These are phyloP conservation scores for Pseudogymnoascus sp. DNA, from an alignment of 2,329 filamentous ascomycete genomes.

Conservation along the genomic window DNA sequence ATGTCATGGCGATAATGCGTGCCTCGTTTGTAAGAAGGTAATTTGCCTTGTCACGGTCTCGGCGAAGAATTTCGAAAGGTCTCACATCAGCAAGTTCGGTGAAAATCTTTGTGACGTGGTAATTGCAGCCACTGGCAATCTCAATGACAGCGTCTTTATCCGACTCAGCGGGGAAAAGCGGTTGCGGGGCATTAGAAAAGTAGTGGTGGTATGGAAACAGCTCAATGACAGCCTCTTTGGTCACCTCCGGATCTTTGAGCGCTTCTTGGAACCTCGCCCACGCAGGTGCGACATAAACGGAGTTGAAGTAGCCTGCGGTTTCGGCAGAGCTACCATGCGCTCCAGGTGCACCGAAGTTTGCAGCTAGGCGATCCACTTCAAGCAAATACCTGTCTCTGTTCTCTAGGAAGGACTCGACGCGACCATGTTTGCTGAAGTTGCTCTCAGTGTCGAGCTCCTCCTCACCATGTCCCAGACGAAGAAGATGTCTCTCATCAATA, in stretches of 20 bases:
- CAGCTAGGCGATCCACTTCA: conserved; percentile 80
- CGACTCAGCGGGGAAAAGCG: conserved; percentile 63
- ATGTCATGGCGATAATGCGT: conserved; percentile 97
- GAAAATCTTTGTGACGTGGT: conserved; percentile 85
- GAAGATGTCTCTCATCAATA: conserved; percentile 88
- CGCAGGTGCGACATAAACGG: conserved; percentile 78
- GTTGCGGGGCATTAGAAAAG: conserved; percentile 80
- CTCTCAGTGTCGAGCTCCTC: conserved; percentile 81
- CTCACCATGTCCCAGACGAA: conserved; percentile 89
- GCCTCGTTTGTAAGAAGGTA: conserved; percentile 93
- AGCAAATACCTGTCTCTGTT: conserved; percentile 69
- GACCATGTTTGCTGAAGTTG: conserved; percentile 87
- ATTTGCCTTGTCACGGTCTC: conserved; percentile 86
- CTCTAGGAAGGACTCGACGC: conserved; percentile 79
- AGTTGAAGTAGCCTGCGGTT: conserved; percentile 93
- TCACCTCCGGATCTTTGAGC: conserved; percentile 46
- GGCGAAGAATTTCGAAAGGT: conserved; percentile 87
- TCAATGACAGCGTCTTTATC: conserved; percentile 63
- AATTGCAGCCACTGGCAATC: conserved; percentile 74
- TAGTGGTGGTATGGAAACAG: conserved; percentile 83
- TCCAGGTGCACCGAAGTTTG: conserved; percentile 76
- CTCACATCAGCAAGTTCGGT: conserved; percentile 85
- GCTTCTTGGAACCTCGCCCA: conserved; percentile 79
- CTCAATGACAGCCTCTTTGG: conserved; percentile 53
- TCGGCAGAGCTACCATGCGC: conserved; percentile 96